A percentile compares a stretch with the other conserved stretches of the same genome.
These are phyloP conservation scores for Ophiostoma sp. DNA, from an alignment of 2,329 filamentous ascomycete species.

Conservation along the genomic window DNA sequence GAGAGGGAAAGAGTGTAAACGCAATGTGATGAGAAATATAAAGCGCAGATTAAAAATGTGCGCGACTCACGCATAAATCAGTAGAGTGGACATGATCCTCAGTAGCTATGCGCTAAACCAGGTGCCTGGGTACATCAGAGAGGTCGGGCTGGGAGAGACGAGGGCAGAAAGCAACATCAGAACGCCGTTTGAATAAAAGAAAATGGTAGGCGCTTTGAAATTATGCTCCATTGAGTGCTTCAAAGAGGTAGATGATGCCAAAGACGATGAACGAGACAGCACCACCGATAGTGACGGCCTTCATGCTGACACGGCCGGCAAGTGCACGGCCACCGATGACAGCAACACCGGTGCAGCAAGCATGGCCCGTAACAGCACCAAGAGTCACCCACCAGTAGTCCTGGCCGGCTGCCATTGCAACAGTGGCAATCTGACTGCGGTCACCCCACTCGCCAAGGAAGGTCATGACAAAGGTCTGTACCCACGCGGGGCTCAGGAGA, in stretches of 20 bases:
- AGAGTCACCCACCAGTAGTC: constrained; percentile 99
- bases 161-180: neutral
- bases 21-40: neutral
- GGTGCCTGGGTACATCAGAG: neutral
- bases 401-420: constrained; percentile 96
- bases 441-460: constrained; percentile 98
- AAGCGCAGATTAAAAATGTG: neutral
- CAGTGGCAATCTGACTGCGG: constrained; percentile 93
- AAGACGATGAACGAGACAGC: constrained; percentile 87
- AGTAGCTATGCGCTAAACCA: neutral
- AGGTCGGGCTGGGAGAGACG: neutral
- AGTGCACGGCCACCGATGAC: constrained; percentile 90
- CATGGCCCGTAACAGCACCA: constrained; percentile 80
- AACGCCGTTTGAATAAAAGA: neutral
- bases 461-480: constrained; percentile 98
- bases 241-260: constrained; percentile 83
- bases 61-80: neutral
- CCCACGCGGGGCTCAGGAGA: constrained; percentile 91
- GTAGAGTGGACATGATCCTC: neutral
- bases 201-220: neutral
- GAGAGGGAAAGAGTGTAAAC: constrained; percentile 2
- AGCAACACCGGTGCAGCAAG: constrained; percentile 81
- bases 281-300: constrained; percentile 90
- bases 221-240: constrained; percentile 55
- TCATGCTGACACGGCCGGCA: constrained; percentile 87